Evolutionary conservation across 306 rosid species (phyloP), one percentile per base, ranked within the genome.

Genomic region (Inga laurina): DNA sequence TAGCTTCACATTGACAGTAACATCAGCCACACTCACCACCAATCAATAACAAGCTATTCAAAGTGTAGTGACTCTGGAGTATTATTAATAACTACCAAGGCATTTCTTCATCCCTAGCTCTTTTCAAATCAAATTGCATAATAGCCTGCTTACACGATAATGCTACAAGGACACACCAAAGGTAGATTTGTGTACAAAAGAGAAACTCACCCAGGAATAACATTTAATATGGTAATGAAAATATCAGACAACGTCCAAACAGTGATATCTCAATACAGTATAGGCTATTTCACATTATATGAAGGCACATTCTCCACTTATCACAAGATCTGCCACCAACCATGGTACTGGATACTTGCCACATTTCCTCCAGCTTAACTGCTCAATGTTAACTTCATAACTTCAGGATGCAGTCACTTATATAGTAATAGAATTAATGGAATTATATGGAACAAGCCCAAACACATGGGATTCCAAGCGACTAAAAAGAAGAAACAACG

Each of bases 1-100:
- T 66, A 76, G 79, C 80, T 72, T 87, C 86, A 79, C 77, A 62
- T 64, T 79, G 81, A 79, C 67, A 62, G 81, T 79, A 65, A 79
- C 86, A 62, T 78, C 77, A 59, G 86, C 88, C 61, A 78, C 82
- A 76, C 57, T 85, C 84, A 84, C 86, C 82, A 74, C 57, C 80
- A 82, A 74, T 62, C 84, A 75, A 79, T 76, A 74, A 83, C 66
- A 57, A 67, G 78, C 73, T 43, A 69, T 76, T 79, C 82, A 72
- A 59, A 69, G 82, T n/a, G 71, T 14, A 68, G 74, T 56, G 39
- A 69, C 69, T 78, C 90, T 74, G 79, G 49, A 79, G 78, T 72
- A 79, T 56, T 51, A 61, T 75, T 74, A 84, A 51, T 82, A 87
- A 66, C 56, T 82, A 82, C 57, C 84, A 82, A 69, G 80, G 76